A percentile compares a stretch with the other conserved stretches of the same genome.
Evolutionary conservation across 1,284 basidiomycete genomes (phyloP).

Genomic region (Moesziomyces globuligerus): DNA sequence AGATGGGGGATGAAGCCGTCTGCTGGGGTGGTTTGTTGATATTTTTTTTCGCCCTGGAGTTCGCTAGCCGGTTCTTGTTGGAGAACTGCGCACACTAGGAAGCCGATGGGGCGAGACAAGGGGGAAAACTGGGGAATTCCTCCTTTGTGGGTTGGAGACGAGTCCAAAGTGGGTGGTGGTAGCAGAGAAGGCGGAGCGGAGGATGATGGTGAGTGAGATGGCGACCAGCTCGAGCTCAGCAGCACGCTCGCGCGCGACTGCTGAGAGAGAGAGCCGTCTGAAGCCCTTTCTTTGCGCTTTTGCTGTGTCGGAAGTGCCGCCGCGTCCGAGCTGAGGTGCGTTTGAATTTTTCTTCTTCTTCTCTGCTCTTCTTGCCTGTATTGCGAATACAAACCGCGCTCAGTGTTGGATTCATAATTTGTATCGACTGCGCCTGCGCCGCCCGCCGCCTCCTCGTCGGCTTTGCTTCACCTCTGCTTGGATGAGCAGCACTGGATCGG

Average conservation of each 20-base stretch:
- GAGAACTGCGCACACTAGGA: constrained; percentile 45
- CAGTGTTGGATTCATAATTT: no score
- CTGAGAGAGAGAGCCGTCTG: constrained; percentile 4
- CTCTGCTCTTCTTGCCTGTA: no score
- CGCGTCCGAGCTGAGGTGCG: no score
- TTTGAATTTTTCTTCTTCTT: no score
- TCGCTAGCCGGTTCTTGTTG: constrained; percentile 37
- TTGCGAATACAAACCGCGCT: no score
- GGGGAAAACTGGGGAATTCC: constrained; percentile 42
- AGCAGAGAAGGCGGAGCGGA: constrained; percentile 48
- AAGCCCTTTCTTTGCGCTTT: no score
- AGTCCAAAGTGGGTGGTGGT: constrained; percentile 8
- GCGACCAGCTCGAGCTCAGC: not conserved
- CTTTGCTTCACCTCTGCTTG: no score
- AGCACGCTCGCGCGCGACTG: not conserved
- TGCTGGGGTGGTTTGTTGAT: constrained; percentile 23
- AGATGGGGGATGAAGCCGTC: constrained; percentile 26
- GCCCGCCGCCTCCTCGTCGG: no score
- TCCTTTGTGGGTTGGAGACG: constrained; percentile 14
- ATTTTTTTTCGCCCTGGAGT: constrained; percentile 32
- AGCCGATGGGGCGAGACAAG: constrained; percentile 46
- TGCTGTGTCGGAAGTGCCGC: no score
- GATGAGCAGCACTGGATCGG: no score
- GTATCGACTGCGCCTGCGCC: no score
- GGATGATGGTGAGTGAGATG: constrained; percentile 8